These are phyloP conservation scores for Gautieria morchelliformis DNA, from an alignment of 768 basidiomycete species.

Conservation along the genomic window DNA sequence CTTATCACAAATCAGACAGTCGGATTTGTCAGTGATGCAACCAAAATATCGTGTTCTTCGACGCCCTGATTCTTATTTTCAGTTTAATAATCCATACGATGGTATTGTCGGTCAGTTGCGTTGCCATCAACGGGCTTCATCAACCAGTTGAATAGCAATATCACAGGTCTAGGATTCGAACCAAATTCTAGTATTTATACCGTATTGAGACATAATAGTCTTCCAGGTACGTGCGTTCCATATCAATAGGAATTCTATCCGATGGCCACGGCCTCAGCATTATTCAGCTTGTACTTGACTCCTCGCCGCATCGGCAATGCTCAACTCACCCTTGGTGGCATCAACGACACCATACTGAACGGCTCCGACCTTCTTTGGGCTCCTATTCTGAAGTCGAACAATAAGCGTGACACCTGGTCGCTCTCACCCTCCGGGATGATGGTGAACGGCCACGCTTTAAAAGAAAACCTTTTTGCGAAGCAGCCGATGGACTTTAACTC, in stretches of 20 bases:
- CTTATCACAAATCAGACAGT: constrained; percentile 46
- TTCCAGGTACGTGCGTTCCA: background rate
- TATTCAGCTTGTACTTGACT: constrained; percentile 45
- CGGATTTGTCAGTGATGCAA: constrained; percentile 22
- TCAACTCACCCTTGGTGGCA: constrained; percentile 45
- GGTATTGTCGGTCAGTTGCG: constrained; percentile 1
- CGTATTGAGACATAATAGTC: constrained; percentile 14
- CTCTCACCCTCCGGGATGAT: background rate
- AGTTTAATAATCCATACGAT: constrained; percentile 1
- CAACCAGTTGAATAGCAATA: background rate
- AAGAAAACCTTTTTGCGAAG: background rate
- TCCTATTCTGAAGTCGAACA: background rate
- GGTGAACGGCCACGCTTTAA: background rate
- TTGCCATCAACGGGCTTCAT: background rate
- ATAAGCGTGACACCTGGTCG: background rate
- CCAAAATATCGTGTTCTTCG: background rate
- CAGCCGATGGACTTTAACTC: constrained; percentile 3
- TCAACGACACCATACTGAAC: constrained; percentile 40
- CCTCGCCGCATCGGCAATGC: constrained; percentile 37
- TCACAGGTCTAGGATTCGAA: background rate
- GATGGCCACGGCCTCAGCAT: constrained; percentile 20
- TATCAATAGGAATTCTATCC: background rate
- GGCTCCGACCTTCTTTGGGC: constrained; percentile 19
- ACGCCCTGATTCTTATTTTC: background rate
- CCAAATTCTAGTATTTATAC: background rate